Evolutionary conservation across 2,329 filamentous ascomycete genomes (phyloP).

Genomic region (Pseudocercospora ulei): DNA sequence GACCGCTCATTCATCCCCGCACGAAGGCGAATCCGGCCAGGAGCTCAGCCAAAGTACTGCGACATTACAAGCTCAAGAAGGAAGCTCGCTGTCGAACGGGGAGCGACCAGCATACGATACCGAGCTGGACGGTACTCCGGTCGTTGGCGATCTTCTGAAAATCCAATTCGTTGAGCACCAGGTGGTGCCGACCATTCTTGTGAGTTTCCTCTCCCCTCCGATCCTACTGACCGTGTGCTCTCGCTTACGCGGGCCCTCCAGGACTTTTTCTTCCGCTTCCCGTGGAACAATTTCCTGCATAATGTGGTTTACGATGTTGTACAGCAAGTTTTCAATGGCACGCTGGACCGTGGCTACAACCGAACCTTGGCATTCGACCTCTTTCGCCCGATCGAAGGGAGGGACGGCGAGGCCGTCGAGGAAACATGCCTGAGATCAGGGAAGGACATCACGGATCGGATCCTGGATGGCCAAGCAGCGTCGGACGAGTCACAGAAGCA

Average conservation of each 20-base stretch:
- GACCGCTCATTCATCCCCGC: slow-evolving; percentile 3
- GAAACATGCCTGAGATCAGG: slow-evolving; percentile 46
- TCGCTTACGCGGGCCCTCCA: slow-evolving; percentile 34
- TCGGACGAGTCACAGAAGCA: slow-evolving; percentile 78
- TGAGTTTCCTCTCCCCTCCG: slow-evolving; percentile 43
- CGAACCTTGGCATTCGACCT: slow-evolving; percentile 80
- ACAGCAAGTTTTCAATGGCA: slow-evolving; percentile 97
- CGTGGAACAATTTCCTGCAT: slow-evolving; percentile 99
- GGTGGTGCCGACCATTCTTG: slow-evolving; percentile 90
- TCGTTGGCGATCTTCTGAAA: slow-evolving; percentile 90
- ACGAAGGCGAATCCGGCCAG: slow-evolving; percentile 16
- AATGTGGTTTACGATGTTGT: slow-evolving; percentile 99
- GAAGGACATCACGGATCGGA: slow-evolving; percentile 79
- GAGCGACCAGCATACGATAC: slow-evolving; percentile 44
- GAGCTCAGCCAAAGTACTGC: slow-evolving; percentile 30
- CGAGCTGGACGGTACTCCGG: slow-evolving; percentile 55
- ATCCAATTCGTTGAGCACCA: slow-evolving; percentile 91
- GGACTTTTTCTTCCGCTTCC: slow-evolving; percentile 97
- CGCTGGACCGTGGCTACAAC: slow-evolving; percentile 94
- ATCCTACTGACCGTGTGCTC: slow-evolving; percentile 3
- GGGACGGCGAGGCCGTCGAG: slow-evolving; percentile 21
- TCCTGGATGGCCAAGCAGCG: slow-evolving; percentile 77
- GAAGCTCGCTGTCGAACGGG: slow-evolving; percentile 19
- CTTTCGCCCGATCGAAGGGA: slow-evolving; percentile 44
- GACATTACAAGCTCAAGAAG: slow-evolving; percentile 28